Conservation (phyloP, 1,284 basidiomycete species). For the Melanopsichium pennsylvanicum region DNA sequence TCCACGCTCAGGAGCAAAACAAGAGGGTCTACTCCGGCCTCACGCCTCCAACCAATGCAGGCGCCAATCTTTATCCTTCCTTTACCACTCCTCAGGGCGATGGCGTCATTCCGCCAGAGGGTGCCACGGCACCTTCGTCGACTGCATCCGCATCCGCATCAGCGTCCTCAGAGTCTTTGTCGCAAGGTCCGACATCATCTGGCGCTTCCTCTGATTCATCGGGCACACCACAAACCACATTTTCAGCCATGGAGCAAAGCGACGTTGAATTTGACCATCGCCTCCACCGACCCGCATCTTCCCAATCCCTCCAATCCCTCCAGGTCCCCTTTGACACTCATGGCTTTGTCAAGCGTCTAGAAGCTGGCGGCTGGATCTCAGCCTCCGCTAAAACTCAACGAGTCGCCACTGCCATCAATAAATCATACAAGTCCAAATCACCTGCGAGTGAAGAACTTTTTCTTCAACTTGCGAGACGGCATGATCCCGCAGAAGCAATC, state of each 20-base stretch:
- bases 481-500: conserved; percentile 68
- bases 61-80: conserved; percentile 33
- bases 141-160: conserved; percentile 6
- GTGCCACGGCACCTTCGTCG: not conserved
- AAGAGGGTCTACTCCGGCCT: conserved; percentile 36
- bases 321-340: conserved; percentile 62
- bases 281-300: conserved; percentile 19
- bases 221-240: conserved; percentile 2
- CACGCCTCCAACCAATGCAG: conserved; percentile 22
- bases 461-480: conserved; percentile 38
- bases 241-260: not conserved
- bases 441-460: conserved; percentile 13
- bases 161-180: conserved; percentile 6
- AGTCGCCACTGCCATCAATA: conserved; percentile 8
- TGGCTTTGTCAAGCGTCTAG: conserved; percentile 54
- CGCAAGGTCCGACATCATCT: conserved; percentile 6
- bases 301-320: conserved; percentile 33
- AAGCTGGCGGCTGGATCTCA: conserved; percentile 55
- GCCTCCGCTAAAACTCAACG: conserved; percentile 13
- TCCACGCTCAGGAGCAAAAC: conserved; percentile 55
- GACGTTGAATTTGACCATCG: conserved; percentile 27
- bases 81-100: conserved; percentile 27
- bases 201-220: conserved; percentile 11
- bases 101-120: conserved; percentile 8
- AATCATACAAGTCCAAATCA: conserved; percentile 16